Base-by-base conservation (phyloP, 768 basidiomycete species). In the Leccinum truebloodii region DNA sequence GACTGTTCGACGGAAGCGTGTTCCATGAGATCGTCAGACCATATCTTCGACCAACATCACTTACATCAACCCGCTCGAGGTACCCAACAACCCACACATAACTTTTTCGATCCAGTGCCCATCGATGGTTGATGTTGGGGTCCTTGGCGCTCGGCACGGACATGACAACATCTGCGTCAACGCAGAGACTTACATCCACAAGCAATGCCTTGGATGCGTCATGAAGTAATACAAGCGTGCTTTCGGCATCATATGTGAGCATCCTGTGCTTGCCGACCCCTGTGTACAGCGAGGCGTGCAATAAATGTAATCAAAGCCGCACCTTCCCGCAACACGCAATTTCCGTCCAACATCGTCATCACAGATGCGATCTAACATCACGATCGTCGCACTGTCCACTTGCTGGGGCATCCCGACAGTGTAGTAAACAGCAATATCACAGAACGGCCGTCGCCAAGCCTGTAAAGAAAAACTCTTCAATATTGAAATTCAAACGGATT, bases 261-360 rank as follows among this genome's bases (percentile, higher is more conserved):
- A 88, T 76, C 66, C 88, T 90, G 66, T 48, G 51, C 59, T 51
- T 58, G 58, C 39, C 30, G 59, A 20, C 62, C 55, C 62, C 50
- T 59, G 49, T 49, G 49, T 51, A 53, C 46, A 54, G 62, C 46
- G 59, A 61, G 55, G 67, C 64, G 59, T 63, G 54, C 49, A 57
- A 61, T 52, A 37, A 51, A 61, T 60, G 52, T 58, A 61, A 62
- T 54, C 52, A 64, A 55, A 52, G 14, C 69, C 81, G 59, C 71
- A 87, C 87, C 83, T 76, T 65, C 86, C 87, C 26, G 83, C 82
- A 52, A 88, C 72, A 59, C 86, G 78, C 62, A 88, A 63, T 73
- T 88, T 88, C 57, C 73, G 75, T 51, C 83, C 83, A 51, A 77
- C 64, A 37, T 80, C 64, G 16, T 70, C 65, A 20, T 76, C 69